phyloP scores from a whole-genome alignment of 23 red algal genomes.

The Gracilaria domingensis region DNA sequence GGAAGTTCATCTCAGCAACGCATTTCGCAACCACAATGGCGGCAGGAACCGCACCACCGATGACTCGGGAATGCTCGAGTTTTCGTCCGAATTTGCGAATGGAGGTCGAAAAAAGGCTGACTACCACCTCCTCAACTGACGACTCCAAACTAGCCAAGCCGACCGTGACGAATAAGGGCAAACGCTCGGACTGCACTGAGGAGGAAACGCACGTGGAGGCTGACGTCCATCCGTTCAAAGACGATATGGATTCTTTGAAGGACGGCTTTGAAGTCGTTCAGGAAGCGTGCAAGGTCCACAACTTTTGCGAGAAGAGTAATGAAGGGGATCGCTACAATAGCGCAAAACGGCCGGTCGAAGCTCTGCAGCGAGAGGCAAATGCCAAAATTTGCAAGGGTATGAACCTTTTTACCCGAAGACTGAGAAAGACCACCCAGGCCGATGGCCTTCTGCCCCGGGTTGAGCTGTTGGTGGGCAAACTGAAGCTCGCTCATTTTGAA shows the following conservation, averaged over 20 bases:
- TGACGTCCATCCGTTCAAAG: no score
- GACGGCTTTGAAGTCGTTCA: constrained; percentile 62
- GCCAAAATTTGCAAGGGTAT: constrained; percentile 65
- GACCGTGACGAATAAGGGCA: constrained; percentile 2
- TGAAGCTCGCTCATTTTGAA: constrained; percentile 70
- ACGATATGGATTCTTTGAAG: no score
- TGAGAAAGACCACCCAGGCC: constrained; percentile 31
- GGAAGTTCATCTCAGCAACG: neutral
- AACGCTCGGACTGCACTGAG: no score
- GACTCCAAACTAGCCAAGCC: neutral
- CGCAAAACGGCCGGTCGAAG: constrained; percentile 71
- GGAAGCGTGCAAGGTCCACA: constrained; percentile 76
- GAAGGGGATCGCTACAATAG: constrained; percentile 71
- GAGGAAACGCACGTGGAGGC: no score
- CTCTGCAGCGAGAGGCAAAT: constrained; percentile 61
- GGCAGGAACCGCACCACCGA: constrained; percentile 49
- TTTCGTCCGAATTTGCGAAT: constrained; percentile 51
- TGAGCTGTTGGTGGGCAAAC: constrained; percentile 68
- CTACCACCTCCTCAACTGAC: neutral
- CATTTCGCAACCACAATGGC: constrained; percentile 5
- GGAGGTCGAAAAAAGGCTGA: constrained; percentile 18
- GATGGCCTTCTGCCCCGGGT: constrained; percentile 53
- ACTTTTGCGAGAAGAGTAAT: constrained; percentile 69
- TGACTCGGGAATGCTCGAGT: constrained; percentile 45
- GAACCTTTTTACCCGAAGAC: constrained; percentile 40